Evolutionary conservation across 2,329 filamentous ascomycete genomes (phyloP).

Genomic region (Exophiala aquamarina): DNA sequence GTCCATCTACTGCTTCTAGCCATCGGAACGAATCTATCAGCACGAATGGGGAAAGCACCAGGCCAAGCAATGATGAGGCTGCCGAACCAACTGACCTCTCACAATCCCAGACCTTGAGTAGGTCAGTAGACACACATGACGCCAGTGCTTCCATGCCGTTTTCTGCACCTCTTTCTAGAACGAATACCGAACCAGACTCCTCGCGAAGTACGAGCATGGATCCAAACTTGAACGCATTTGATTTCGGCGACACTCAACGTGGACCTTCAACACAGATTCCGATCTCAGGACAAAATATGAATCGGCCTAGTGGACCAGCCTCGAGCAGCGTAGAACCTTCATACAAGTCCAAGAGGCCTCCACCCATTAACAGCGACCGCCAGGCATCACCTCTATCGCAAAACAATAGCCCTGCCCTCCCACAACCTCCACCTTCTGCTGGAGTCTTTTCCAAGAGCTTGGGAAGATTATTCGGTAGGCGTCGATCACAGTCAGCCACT

Average conservation of each 20-base stretch:
- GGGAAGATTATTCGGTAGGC: slow-evolving; percentile 23
- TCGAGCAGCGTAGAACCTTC: slow-evolving; percentile 14
- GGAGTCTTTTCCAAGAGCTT: slow-evolving; percentile 16
- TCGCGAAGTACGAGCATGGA: not conserved
- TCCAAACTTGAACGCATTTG: slow-evolving; percentile 9
- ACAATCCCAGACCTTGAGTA: slow-evolving; percentile 1
- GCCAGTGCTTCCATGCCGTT: not conserved
- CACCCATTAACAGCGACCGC: slow-evolving; percentile 18
- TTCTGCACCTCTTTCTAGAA: slow-evolving; percentile 1
- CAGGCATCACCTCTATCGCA: slow-evolving; percentile 4
- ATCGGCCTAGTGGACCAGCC: too few relatives aligned
- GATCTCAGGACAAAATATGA: too few relatives aligned
- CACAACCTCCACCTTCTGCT: slow-evolving; percentile 18
- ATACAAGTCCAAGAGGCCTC: slow-evolving; percentile 25
- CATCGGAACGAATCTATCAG: slow-evolving; percentile 3
- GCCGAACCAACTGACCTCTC: too few relatives aligned
- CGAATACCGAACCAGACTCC: slow-evolving; percentile 6
- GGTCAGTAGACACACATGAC: not conserved
- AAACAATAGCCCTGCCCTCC: slow-evolving; percentile 11
- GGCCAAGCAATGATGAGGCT: slow-evolving; percentile 4
- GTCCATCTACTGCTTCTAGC: slow-evolving; percentile 13
- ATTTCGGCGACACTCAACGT: slow-evolving; percentile 8
- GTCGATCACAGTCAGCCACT: slow-evolving; percentile 20
- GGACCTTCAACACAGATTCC: too few relatives aligned
- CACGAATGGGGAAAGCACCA: slow-evolving; percentile 3